These are phyloP conservation scores for Euptelea pleiosperma DNA, from an alignment of 164 flowering plant species.

Conservation along the genomic window DNA sequence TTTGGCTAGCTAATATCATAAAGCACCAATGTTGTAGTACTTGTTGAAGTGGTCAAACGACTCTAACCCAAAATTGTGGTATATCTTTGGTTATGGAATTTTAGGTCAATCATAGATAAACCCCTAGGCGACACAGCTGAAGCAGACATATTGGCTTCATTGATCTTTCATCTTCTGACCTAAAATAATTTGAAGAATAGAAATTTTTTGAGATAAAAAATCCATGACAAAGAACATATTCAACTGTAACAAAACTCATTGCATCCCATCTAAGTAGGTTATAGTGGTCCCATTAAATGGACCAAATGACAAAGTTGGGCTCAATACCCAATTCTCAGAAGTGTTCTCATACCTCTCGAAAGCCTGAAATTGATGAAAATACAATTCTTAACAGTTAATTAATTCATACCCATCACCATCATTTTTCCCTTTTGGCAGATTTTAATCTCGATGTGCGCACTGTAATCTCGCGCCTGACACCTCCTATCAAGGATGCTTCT, in stretches of 20 bases:
- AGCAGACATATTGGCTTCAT: constrained; percentile 75
- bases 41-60: too few relatives aligned
- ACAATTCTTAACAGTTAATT: too few relatives aligned
- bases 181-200: constrained; percentile 18
- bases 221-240: neutral
- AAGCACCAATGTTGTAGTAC: too few relatives aligned
- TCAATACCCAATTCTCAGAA: constrained; percentile 86
- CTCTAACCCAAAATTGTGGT: constrained; percentile 91
- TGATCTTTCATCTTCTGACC: constrained; percentile 79
- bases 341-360: too few relatives aligned
- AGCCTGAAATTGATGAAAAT: too few relatives aligned
- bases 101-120: constrained; percentile 88
- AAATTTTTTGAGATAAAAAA: too few relatives aligned
- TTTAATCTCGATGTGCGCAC: too few relatives aligned
- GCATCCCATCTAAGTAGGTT: constrained; percentile 94
- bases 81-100: constrained; percentile 69
- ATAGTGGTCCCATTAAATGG: constrained; percentile 97
- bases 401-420: constrained; percentile 2
- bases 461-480: too few relatives aligned
- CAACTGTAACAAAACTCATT: constrained; percentile 74
- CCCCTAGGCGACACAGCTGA: constrained; percentile 79
- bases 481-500: too few relatives aligned
- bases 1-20: too few relatives aligned
- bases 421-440: too few relatives aligned
- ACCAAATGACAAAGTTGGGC: constrained; percentile 88